These are phyloP conservation scores for Rhodotorula diobovata DNA, from an alignment of 768 basidiomycete species.

Conservation along the genomic window DNA sequence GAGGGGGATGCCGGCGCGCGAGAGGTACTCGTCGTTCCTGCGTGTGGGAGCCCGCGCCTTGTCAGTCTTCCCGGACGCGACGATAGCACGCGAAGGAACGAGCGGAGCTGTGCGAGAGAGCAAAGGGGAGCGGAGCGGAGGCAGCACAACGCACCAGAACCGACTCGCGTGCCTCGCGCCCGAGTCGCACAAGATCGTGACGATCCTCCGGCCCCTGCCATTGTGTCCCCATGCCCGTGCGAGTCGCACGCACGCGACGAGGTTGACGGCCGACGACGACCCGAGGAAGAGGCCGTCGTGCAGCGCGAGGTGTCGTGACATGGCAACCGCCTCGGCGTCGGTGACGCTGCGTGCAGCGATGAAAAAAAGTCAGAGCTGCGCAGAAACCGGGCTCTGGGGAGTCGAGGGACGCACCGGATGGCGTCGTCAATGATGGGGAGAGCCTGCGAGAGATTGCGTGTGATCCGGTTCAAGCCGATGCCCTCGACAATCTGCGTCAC, in stretches of 20 bases:
- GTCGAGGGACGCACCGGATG: conserved; percentile 57
- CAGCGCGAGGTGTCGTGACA: conserved; percentile 87
- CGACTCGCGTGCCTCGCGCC: conserved; percentile 63
- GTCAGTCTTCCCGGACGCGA: too few relatives aligned
- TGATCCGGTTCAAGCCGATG: conserved; percentile 89
- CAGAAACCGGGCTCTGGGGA: neutral
- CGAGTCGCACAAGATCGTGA: conserved; percentile 87
- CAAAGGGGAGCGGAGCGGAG: neutral
- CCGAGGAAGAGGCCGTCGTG: conserved; percentile 91
- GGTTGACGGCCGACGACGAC: conserved; percentile 91
- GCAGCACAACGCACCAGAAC: conserved; percentile 54
- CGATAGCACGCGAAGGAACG: neutral
- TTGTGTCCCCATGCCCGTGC: conserved; percentile 58
- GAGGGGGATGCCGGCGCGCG: conserved; percentile 50
- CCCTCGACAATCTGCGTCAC: conserved; percentile 46
- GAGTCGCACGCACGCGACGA: conserved; percentile 83
- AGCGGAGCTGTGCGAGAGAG: neutral
- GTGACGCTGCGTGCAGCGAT: conserved; percentile 59
- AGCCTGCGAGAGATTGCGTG: conserved; percentile 81
- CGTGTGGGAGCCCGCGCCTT: neutral
- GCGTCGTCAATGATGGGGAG: conserved; percentile 82
- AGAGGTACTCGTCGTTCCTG: conserved; percentile 59
- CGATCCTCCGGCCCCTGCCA: conserved; percentile 62
- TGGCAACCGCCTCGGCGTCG: conserved; percentile 88
- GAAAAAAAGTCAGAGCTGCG: too few relatives aligned